Evolutionary conservation across 75 land plant species (phyloP).

Genomic region (Selaginella moellendorffii): DNA sequence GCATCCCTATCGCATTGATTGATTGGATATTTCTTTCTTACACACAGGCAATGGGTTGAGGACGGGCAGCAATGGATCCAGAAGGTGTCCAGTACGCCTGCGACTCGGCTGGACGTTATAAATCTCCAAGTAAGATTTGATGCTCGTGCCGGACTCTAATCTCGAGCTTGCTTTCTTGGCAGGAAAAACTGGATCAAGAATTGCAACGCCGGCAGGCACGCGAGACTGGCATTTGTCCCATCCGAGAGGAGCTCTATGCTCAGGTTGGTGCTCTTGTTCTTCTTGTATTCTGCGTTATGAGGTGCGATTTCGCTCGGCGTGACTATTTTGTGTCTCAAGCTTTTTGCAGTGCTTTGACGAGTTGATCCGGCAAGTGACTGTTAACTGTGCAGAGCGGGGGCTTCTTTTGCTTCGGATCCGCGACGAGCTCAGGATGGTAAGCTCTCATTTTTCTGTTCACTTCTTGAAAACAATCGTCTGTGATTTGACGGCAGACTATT

Average conservation of each 20-base stretch:
- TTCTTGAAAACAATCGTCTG: not conserved
- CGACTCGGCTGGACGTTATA: conserved; percentile 31
- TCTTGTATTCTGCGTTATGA: not conserved
- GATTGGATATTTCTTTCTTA: not conserved
- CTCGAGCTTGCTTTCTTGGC: not conserved
- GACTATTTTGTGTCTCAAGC: no score
- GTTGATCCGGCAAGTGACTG: conserved; percentile 22
- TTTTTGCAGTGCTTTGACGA: conserved; percentile 30
- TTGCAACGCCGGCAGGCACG: conserved; percentile 31
- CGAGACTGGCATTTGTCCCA: conserved; percentile 31
- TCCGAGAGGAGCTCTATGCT: conserved; percentile 32
- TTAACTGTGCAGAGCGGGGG: conserved; percentile 34
- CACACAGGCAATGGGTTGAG: conserved; percentile 18
- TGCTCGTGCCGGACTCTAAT: not conserved
- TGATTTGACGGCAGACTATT: conserved; percentile 16
- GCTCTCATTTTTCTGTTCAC: not conserved
- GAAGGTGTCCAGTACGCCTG: conserved; percentile 27
- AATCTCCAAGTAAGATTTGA: conserved; percentile 20
- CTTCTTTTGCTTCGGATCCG: conserved; percentile 27
- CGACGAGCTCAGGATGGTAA: conserved; percentile 34
- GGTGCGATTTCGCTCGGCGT: no score
- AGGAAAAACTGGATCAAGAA: conserved; percentile 36
- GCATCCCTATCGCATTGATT: not conserved
- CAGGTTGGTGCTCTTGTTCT: conserved; percentile 11
- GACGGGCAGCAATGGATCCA: conserved; percentile 23